Base-by-base conservation (phyloP, 805 yeast genomes). In the Lachancea thermotolerans region DNA sequence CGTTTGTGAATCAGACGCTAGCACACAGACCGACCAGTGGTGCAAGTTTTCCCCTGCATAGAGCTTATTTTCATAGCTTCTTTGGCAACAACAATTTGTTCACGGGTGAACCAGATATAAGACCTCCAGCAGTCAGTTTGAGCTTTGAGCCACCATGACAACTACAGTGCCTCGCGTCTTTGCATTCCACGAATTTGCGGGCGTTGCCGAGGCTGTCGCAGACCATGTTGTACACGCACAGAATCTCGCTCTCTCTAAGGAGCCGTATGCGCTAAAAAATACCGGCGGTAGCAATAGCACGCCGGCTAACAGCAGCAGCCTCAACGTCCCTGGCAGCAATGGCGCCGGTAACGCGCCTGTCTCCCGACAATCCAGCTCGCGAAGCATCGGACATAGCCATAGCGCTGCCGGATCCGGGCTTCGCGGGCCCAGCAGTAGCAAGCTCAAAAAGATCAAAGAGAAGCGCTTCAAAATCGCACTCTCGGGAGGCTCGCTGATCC, bases 181-280 rank as follows among this genome's bases (percentile, higher is more conserved):
- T 73, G 86, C 96, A 41, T 91, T 93, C 64, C 93, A 89, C 37
- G 95, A 85, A 64, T 82, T 87, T 58, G 72, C 80, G 27, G 93
- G 86, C 14, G 96, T 91, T 29, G 97, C 98, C 2, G 95, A 85
- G 44, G 98, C 98, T 18, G 95, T 91, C 27, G 97, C 97, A 1
- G 96, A 93, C 66, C 95, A 90, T 65, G 83, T 91, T 40, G 79
- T 89, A 31, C 78, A 85, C 27, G 95, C 95, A 10, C 98, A 93
- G 67, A 86, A 90, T 59, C 64, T 60, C 45, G 72, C 73, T 1
- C 53, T 70, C 16, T 49, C 47, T n/a, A 44, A 48, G 37, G 49
- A 46, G 18, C 36, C 38, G 18, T 45, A 29, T 28, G 38, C 37
- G 27, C 21, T 35, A 2, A 38, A 41, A 35, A 48, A 38, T 16